Base-by-base conservation (phyloP, 768 basidiomycete genomes). In the Boletus coccyginus region DNA sequence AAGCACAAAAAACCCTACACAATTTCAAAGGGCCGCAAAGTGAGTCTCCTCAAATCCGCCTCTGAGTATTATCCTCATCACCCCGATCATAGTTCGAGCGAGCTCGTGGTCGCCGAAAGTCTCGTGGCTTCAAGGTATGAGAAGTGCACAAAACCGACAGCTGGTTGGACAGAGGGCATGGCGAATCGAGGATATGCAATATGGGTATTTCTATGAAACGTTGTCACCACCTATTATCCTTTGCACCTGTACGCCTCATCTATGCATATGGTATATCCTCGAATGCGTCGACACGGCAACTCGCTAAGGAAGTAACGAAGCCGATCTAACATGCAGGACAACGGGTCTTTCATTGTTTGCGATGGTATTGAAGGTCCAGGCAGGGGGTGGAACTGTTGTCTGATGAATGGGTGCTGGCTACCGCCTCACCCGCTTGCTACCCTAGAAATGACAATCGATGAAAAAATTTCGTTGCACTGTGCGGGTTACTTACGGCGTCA, bases 1-100 rank as follows among this genome's bases (percentile, higher is more conserved):
- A 93, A 98, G 79, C 81, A 97, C 88, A 98, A 96, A 84, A 97
- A 95, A 80, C 97, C 97, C 46, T 90, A 94, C 80, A 91, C 94
- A 46, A 81, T 79, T 69, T 94, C 93, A 73, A 97, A 96, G 81
- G 96, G 97, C 60, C 91, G 95, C 85, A 98, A 97, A 78, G 87
- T 88, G 66, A 41, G 75, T 69, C 32, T 7, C 13, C 7, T 10
- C 41, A 5, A 10, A 16, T 11, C 10, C 5, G n/a, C 5, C 9
- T 27, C 19, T 38, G 1, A 21, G 21, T 35, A 12, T 16, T 21
- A 27, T 13, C 50, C 47, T 51, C 52, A 53, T 57, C 29, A 42
- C 55, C 33, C n/a, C 29, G 17, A 52, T 55, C 42, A 46, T 58
- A 88, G 87, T 96, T 97, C 88, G 96, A 99, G 81, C 88, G 87